Conservation (phyloP, 2,329 filamentous ascomycete species). For the Fonsecaea erecta region DNA sequence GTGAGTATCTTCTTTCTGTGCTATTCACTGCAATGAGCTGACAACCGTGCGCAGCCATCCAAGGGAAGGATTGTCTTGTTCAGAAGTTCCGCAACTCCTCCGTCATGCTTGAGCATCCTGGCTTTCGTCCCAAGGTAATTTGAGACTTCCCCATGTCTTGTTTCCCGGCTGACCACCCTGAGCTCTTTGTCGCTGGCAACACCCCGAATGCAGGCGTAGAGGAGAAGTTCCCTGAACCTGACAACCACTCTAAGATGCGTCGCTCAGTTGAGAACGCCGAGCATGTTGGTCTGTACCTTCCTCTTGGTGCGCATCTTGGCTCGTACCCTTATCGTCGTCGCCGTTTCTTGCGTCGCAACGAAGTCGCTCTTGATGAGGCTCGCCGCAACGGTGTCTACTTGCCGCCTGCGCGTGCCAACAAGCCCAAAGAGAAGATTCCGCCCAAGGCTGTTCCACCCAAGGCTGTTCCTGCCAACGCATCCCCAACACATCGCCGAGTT, state of each 20-base stretch:
- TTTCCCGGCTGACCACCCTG: conserved; percentile 11
- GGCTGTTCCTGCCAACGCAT: conserved; percentile 5
- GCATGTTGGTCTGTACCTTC: conserved; percentile 68
- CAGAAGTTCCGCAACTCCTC: conserved; percentile 97
- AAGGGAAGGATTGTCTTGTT: conserved; percentile 86
- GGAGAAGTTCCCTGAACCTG: conserved; percentile 74
- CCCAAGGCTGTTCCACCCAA: conserved; percentile 6
- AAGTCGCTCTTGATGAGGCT: conserved; percentile 4
- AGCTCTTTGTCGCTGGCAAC: conserved; percentile 60
- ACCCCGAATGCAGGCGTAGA: conserved; percentile 68
- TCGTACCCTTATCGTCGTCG: not conserved
- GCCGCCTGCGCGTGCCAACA: conserved; percentile 27
- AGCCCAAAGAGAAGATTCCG: not conserved
- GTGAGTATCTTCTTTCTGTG: conserved; percentile 55
- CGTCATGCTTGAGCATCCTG: conserved; percentile 83
- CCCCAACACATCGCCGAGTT: conserved; percentile 3
- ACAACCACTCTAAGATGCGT: conserved; percentile 87
- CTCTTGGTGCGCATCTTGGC: not conserved
- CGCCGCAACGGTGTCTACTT: conserved; percentile 22
- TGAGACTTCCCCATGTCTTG: not conserved
- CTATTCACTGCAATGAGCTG: conserved; percentile 15
- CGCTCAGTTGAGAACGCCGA: conserved; percentile 85
- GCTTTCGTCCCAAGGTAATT: conserved; percentile 80
- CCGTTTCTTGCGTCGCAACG: conserved; percentile 15
- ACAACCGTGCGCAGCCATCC: conserved; percentile 66